Percentiles rank a stretch among this genome's conserved stretches.
Evolutionary conservation across 805 yeast genomes (phyloP).

Genomic region (Nakazawaea sp.): DNA sequence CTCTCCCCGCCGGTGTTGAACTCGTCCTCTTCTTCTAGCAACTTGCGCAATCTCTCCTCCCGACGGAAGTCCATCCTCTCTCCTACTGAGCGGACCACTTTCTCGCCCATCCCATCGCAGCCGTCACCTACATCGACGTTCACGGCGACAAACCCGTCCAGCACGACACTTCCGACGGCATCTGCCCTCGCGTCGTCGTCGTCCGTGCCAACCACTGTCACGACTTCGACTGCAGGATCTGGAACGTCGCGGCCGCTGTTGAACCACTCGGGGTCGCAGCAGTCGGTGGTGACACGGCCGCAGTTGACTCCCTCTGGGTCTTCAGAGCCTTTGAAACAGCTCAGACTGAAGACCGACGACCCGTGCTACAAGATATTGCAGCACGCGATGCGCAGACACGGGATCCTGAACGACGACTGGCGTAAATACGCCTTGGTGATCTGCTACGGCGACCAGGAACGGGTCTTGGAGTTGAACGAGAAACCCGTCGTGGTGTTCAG

Average conservation of each 20-base stretch:
- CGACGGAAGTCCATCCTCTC: slow-evolving; percentile 10
- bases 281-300: slow-evolving; percentile 3
- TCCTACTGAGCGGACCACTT: slow-evolving; percentile 5
- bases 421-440: slow-evolving; percentile 82
- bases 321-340: slow-evolving; percentile 71
- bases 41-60: slow-evolving; percentile 2
- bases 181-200: background rate
- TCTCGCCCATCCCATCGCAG: background rate
- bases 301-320: slow-evolving; percentile 13
- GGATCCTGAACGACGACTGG: slow-evolving; percentile 74
- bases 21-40: slow-evolving; percentile 3
- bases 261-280: slow-evolving; percentile 5
- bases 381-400: slow-evolving; percentile 83
- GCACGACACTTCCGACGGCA: background rate
- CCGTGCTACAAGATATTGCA: slow-evolving; percentile 85
- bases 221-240: background rate
- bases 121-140: background rate
- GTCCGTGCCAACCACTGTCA: no score
- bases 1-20: background rate
- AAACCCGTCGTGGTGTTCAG: slow-evolving; percentile 83
- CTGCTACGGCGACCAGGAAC: slow-evolving; percentile 85
- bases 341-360: slow-evolving; percentile 84
- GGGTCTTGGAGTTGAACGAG: slow-evolving; percentile 77
- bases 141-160: background rate
- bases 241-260: slow-evolving; percentile 5